Evolutionary conservation across 1,139 yeast genomes (phyloP), one percentile per base, ranked within the genome.

Genomic region (Yamadazyma taylorii): DNA sequence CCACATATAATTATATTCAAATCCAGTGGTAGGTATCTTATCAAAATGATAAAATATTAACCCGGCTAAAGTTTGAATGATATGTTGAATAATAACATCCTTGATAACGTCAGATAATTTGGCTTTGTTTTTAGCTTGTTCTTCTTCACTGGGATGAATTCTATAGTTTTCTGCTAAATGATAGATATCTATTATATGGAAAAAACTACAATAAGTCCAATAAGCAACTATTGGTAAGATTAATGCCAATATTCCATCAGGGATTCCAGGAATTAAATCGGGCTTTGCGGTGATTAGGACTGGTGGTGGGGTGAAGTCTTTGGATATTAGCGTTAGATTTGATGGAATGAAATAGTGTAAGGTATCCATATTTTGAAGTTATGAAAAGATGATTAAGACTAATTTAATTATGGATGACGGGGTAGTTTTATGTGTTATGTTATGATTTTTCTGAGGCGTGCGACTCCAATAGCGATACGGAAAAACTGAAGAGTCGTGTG

Each of bases 101-200:
- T 77, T 70, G 16, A 92, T 53, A 11, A 92, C 97, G 37, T 84
- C 85, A 8, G 52, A 37, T 39, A 81, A 61, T 0, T 86, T 60
- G 11, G 88, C 96, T 56, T 79, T 85, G 60, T 92, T 92, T 48
- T 94, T 75, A 37, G 75, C 59, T 33, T 70, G 56, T 40, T 88
- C 88, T 58, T 90, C 97, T 51, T 84, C 94, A 33, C 90, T 81
- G 14, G 97, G 92, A 58, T 92, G 98, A 38, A 92, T 87, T 46
- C 97, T 72, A 63, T 86, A 88, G 57, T 75, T 69, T 52, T 86
- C 96, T 29, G 92, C 87, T 49, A 87, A 63, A 55, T 87, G 77
- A 48, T 75, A 78, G 32, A 73, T 75, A 56, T 90, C 97, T 34
- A 90, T 65, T 9, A 84, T 43, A 56, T 85, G 89, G 73, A 87